A percentile compares a stretch with the other conserved stretches of the same genome.
Conservation (phyloP, 441 rosid species). For the Erysimum pusillum region DNA sequence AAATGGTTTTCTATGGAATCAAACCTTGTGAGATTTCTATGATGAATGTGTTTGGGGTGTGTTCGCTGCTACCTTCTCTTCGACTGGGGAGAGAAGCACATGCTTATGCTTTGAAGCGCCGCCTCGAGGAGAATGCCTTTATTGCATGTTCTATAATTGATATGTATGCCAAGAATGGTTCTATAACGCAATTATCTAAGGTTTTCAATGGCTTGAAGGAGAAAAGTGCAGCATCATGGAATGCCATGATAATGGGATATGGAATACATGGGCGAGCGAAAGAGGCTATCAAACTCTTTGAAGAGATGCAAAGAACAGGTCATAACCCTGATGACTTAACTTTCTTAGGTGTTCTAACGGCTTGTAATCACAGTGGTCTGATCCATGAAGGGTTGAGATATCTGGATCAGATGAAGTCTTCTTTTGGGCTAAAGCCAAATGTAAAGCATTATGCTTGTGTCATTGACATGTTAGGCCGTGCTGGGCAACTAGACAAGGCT, state of each 20-base stretch:
- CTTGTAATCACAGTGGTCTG: slow-evolving; percentile 59
- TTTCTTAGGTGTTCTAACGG: slow-evolving; percentile 58
- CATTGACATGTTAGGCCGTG: slow-evolving; percentile 63
- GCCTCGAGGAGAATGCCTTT: slow-evolving; percentile 46
- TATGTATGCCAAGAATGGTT: slow-evolving; percentile 63
- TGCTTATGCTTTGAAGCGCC: slow-evolving; percentile 57
- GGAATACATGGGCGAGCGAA: slow-evolving; percentile 60
- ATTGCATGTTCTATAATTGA: slow-evolving; percentile 55
- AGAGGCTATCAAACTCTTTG: slow-evolving; percentile 55
- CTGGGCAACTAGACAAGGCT: slow-evolving; percentile 57
- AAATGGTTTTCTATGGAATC: slow-evolving; percentile 52
- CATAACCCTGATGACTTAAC: slow-evolving; percentile 56
- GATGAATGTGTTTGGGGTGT: slow-evolving; percentile 50
- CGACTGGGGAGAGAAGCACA: slow-evolving; percentile 61
- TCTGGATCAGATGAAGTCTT: slow-evolving; percentile 51
- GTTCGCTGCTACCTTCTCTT: slow-evolving; percentile 58
- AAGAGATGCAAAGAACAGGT: slow-evolving; percentile 55
- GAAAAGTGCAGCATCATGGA: slow-evolving; percentile 55
- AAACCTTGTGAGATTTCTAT: slow-evolving; percentile 53
- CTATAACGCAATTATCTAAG: slow-evolving; percentile 46
- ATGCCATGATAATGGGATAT: slow-evolving; percentile 58
- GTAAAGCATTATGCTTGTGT: slow-evolving; percentile 63
- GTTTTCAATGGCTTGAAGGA: slow-evolving; percentile 47
- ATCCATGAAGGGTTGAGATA: slow-evolving; percentile 55
- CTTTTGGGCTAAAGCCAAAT: slow-evolving; percentile 48